Evolutionary conservation across 2,329 filamentous ascomycete species (phyloP).

Genomic region (Lachnellula willkommii): DNA sequence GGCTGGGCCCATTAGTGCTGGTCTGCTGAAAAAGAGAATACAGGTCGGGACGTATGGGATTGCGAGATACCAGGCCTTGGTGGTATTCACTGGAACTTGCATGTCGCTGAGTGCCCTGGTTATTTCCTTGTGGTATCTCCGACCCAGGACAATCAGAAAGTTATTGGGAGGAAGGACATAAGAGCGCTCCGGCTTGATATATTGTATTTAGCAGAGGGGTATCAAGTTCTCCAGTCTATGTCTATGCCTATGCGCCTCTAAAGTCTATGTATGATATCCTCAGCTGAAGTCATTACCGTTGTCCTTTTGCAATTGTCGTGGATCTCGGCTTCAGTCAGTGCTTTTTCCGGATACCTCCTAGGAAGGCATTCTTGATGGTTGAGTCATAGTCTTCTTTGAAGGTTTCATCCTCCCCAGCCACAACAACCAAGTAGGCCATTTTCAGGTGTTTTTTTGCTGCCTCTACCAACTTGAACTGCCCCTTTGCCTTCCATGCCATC

Average conservation of each 20-base stretch:
- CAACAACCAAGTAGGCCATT: background rate
- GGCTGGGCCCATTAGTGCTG: conserved; percentile 29
- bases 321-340: no score
- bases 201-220: background rate
- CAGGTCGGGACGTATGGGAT: conserved; percentile 13
- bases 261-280: background rate
- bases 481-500: background rate
- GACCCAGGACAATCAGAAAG: background rate
- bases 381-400: background rate
- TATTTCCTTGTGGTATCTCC: conserved; percentile 12
- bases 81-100: conserved; percentile 21
- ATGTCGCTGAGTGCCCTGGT: conserved; percentile 17
- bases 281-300: no score
- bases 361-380: no score
- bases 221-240: background rate
- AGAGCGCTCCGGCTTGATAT: background rate
- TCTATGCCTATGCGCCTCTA: background rate
- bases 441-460: background rate
- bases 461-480: background rate
- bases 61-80: conserved; percentile 13
- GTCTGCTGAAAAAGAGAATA: conserved; percentile 17
- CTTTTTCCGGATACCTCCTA: no score
- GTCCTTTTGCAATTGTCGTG: no score
- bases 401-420: background rate
- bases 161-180: background rate